Evolutionary conservation across 208 protist genomes (phyloP), one percentile per base, ranked within the genome.

Genomic region (Trypanosoma avium): DNA sequence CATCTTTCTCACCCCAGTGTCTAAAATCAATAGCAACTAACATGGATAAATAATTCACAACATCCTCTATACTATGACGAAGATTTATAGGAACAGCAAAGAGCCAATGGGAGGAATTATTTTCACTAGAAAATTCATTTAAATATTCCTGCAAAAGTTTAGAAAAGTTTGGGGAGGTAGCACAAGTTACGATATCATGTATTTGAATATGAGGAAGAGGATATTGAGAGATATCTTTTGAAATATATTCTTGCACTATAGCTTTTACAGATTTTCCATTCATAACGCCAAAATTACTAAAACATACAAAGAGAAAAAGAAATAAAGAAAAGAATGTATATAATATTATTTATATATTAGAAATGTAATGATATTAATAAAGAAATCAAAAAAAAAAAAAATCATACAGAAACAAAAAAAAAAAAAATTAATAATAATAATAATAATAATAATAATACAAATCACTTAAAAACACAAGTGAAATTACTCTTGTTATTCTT

Each of bases 21-120:
- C 84, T 76, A 63, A 94, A 94, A 67, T 94, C 88, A 45, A 94
- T 90, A 4, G 88, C 84, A 26, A 92, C 79, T 21, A 94, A 27
- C 83, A 90, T 90, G 40, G 78, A 73, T 19, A 94, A 59, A 61
- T 92, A 94, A 50, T 90, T 88, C 0, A 92, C 75, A 24, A 82
- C 70, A 0, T 70, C 62, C 50, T 48, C 61, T 27, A 77, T 63
- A 30, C 50, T 62, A 26, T 33, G 33, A 9, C 70, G 70, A 30
- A 94, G 59, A 10, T 55, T 47, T 5, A 26, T 21, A 1, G 88
- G 88, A 26, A 94, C 82, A n/a, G 61, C 75, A 17, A 70, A 35
- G 8, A 92, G 61, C 88, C 88, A 94, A 49, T 80, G 61, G 22
- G 64, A 57, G 22, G 22, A 45, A 26, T 6, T 38, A 17, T 3